Base-by-base conservation (phyloP, 1,284 basidiomycete species). In the Trichosporon coremiiforme region DNA sequence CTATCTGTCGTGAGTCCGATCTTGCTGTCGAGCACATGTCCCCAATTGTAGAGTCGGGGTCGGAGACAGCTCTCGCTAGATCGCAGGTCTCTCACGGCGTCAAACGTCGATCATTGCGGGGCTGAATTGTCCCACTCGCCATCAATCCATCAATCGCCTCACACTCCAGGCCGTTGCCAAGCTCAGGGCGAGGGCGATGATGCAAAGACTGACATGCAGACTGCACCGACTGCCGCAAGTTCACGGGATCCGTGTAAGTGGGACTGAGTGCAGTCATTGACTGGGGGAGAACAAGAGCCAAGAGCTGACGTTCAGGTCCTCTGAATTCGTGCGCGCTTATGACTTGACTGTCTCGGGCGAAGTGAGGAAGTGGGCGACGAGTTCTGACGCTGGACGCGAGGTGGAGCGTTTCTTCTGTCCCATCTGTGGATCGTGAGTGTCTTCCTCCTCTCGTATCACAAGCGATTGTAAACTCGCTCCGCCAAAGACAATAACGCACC, bases 361-460 rank as follows among this genome's bases (percentile, higher is more conserved):
- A 15, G 31, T 33, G 57, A 13, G 29, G 5, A 60, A 60, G 31
- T 60, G 57, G 57, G 22, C 29, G 7, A 60, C 57, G 57, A 17
- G 31, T 13, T 60, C 57, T 13, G 57, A 33, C 29, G 57, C 15
- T 5, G 17, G 29, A 13, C 29, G 57, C 12, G 57, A 60, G 6
- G 57, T 60, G 29, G 29, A 60, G 57, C 57, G 57, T 1, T 60
- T 35, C 57, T 60, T 60, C 31, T 60, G 57, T 13, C 57, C 57
- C 10, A 33, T 60, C 20, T 60, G 57, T n/a, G 57, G 57, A 17
- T 60, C 57, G 57, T 60, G 57, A 60, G 57, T 60, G 17, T 9
- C 25, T 57, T 38, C 36, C 3, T 33, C 8, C 33, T n/a, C n/a
- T n/a, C n/a, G n/a, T n/a, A n/a, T n/a, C n/a, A n/a, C n/a, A n/a